A percentile compares a stretch with the other conserved stretches of the same genome.
These are phyloP conservation scores for Starmerella bacillaris DNA, from an alignment of 805 yeast genomes.

Conservation along the genomic window DNA sequence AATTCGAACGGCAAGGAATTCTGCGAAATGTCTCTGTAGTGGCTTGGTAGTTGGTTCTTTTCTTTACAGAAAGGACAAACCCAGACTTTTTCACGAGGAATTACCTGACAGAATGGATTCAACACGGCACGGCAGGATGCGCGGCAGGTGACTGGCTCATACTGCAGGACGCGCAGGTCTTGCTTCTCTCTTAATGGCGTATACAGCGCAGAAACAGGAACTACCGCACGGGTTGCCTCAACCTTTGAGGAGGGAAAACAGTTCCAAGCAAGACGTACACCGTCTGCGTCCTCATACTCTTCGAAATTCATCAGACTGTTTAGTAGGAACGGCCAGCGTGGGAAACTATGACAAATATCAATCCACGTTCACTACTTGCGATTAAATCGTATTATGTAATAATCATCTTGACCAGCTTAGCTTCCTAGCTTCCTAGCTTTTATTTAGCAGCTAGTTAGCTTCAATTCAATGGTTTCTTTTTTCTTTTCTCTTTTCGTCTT, in stretches of 20 bases:
- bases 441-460: no score
- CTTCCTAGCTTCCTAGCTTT: no score
- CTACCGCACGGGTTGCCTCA: conserved; percentile 80
- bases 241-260: conserved; percentile 75
- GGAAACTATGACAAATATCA: not conserved
- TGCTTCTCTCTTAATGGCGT: conserved; percentile 79
- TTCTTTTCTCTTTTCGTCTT: no score
- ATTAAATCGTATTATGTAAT: no score
- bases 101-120: conserved; percentile 74
- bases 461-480: no score
- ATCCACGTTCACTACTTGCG: not conserved
- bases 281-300: conserved; percentile 43
- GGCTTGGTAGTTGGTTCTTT: conserved; percentile 67
- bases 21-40: conserved; percentile 56
- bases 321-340: not conserved
- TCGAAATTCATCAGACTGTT: conserved; percentile 31
- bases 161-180: conserved; percentile 57
- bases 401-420: no score
- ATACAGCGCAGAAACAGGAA: conserved; percentile 85
- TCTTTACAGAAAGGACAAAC: conserved; percentile 65
- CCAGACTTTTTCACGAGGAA: conserved; percentile 62
- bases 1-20: conserved; percentile 72
- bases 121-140: conserved; percentile 67
- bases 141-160: conserved; percentile 74
- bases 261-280: conserved; percentile 64